Percentiles rank a stretch among this genome's conserved stretches.
Conservation (phyloP, 108 stramenopile species). For the Nitzschia palea region DNA sequence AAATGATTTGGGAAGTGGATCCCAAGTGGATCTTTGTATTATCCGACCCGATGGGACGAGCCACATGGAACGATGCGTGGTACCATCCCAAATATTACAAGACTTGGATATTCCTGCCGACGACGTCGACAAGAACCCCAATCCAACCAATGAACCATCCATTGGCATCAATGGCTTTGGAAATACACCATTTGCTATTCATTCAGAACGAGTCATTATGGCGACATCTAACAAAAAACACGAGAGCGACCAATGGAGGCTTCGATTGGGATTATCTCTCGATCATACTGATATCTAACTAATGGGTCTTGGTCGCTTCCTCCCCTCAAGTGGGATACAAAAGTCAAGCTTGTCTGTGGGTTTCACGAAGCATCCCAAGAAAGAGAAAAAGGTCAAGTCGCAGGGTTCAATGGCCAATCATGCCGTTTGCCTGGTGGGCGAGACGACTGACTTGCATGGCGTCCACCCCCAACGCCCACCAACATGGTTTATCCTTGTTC, state of each 20-base stretch:
- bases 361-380: no score
- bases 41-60: constrained; percentile 31
- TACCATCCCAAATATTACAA: constrained; percentile 37
- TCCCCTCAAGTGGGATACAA: no score
- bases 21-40: constrained; percentile 68
- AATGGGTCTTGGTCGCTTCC: no score
- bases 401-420: no score
- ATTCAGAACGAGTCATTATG: constrained; percentile 41
- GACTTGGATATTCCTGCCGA: not conserved
- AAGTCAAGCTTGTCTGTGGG: no score
- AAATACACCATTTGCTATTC: constrained; percentile 65
- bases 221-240: not conserved
- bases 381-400: no score
- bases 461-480: no score
- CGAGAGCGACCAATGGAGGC: not conserved
- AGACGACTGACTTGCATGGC: no score
- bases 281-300: no score
- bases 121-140: not conserved
- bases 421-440: no score
- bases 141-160: not conserved
- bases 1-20: constrained; percentile 87
- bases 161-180: constrained; percentile 83
- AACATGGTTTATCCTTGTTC: no score
- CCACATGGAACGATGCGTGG: constrained; percentile 24
- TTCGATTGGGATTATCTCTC: not conserved